Percentiles rank a stretch among this genome's conserved stretches.
These are phyloP conservation scores for Cystobasidiaceae sp. DNA, from an alignment of 1,284 basidiomycete species.

Conservation along the genomic window DNA sequence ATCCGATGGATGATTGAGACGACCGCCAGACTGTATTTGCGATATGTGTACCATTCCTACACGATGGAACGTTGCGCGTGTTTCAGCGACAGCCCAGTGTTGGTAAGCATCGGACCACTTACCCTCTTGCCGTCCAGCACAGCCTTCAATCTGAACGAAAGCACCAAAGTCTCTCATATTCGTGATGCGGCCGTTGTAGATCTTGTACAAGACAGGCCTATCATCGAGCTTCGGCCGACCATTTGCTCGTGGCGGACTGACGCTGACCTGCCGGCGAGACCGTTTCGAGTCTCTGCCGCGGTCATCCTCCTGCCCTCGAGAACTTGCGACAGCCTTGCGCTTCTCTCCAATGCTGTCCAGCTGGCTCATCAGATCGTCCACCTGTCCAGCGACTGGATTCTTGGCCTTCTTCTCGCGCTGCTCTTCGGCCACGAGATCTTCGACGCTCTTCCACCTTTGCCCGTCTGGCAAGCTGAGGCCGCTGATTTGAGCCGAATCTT, in stretches of 20 bases:
- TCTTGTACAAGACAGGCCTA: constrained; percentile 83
- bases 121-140: constrained; percentile 83
- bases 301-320: constrained; percentile 40
- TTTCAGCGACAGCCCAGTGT: not conserved
- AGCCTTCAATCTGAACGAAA: constrained; percentile 82
- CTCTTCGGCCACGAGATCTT: constrained; percentile 27
- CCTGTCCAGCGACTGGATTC: constrained; percentile 28
- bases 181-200: constrained; percentile 81
- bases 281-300: constrained; percentile 32
- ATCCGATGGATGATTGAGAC: constrained; percentile 81
- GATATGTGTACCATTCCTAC: constrained; percentile 93
- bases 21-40: constrained; percentile 66
- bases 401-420: constrained; percentile 30
- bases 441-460: constrained; percentile 31
- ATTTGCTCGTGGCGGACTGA: constrained; percentile 22
- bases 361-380: constrained; percentile 79
- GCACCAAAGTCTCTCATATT: constrained; percentile 92
- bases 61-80: constrained; percentile 23
- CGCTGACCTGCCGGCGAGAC: constrained; percentile 20
- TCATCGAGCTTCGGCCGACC: constrained; percentile 59
- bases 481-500: constrained; percentile 41
- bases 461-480: constrained; percentile 23
- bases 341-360: constrained; percentile 55
- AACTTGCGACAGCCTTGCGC: constrained; percentile 47
- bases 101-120: constrained; percentile 41